Evolutionary conservation across 805 yeast genomes (phyloP).

Genomic region (Schizosaccharomyces japonicus): DNA sequence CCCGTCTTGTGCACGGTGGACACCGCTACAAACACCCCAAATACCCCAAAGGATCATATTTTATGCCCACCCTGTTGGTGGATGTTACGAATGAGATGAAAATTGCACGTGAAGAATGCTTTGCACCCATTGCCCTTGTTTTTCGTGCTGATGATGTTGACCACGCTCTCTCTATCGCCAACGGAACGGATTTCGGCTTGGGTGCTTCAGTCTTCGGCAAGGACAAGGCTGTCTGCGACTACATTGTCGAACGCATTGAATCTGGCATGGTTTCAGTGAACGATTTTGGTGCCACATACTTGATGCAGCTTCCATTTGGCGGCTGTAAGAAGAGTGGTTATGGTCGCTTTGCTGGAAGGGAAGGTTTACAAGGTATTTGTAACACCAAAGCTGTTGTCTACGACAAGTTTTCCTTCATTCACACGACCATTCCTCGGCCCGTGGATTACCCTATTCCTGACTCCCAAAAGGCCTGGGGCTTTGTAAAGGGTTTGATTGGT

Average conservation of each 20-base stretch:
- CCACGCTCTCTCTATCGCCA: slow-evolving; percentile 56
- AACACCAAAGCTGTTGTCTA: slow-evolving; percentile 66
- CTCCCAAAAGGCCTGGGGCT: slow-evolving; percentile 66
- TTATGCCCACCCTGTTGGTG: slow-evolving; percentile 65
- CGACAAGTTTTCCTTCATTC: slow-evolving; percentile 53
- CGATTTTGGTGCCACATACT: slow-evolving; percentile 85
- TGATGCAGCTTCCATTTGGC: slow-evolving; percentile 93
- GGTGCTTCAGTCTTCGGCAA: slow-evolving; percentile 77
- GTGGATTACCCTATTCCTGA: slow-evolving; percentile 77
- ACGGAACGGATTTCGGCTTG: slow-evolving; percentile 65
- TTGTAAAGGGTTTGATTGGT: slow-evolving; percentile 56
- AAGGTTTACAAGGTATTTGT: slow-evolving; percentile 80
- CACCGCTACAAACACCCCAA: slow-evolving; percentile 60
- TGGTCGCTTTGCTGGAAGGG: slow-evolving; percentile 95
- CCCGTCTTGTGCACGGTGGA: slow-evolving; percentile 61
- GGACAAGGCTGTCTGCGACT: slow-evolving; percentile 30
- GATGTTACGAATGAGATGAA: slow-evolving; percentile 58
- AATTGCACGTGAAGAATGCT: slow-evolving; percentile 74
- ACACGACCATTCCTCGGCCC: slow-evolving; percentile 65
- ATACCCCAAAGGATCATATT: slow-evolving; percentile 87
- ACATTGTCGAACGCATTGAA: slow-evolving; percentile 37
- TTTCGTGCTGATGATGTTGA: slow-evolving; percentile 44
- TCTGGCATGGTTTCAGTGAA: slow-evolving; percentile 91
- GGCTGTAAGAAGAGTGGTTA: slow-evolving; percentile 84
- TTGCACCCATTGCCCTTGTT: slow-evolving; percentile 73